Base-by-base conservation (phyloP, 2,329 filamentous ascomycete genomes). In the Diplodia corticola region DNA sequence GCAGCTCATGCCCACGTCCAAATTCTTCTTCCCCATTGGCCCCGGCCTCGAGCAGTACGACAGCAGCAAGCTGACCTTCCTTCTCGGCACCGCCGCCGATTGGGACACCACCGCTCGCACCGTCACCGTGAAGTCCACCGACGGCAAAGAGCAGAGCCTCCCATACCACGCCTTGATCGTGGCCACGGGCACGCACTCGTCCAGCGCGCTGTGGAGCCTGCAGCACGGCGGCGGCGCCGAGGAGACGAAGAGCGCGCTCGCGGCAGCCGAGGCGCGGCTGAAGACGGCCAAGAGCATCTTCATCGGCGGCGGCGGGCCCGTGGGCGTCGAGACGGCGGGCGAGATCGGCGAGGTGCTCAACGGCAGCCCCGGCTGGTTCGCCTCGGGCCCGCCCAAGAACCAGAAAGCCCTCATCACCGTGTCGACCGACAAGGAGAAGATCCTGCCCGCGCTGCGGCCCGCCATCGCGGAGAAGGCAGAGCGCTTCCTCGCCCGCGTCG, bases 301-400 rank as follows among this genome's bases (percentile, higher is more conserved):
- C 59, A 69, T 79, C 50, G 71, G 71, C 26, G 77, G 77, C 40
- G 77, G 75, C 6, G 77, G 77, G 0, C 71, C 71, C 7, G 73
- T 74, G 5, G 77, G 75, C 22, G 71, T 78, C 40, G 77, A 79
- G 70, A 74, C 73, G 5, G 76, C 77, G 2, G 77, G 76, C 37
- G 76, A 79, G 68, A 70, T 79, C 6, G 85, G 82, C 30, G 81
- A 85, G 68, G 76, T 80, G 69, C 75, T 86, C 17, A 86, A 86
- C 66, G 81, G 83, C 1, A 75, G 74, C 1, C 72, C 79, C 0
- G 77, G 80, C 4, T 77, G 73, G 73, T 77, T 82, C 67, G 71
- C 73, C 5, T 71, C 70, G 17, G 70, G 49, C 3, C 57, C 57
- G 40, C 54, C 54, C 12, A 61, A 61, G 54, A 69, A 66, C 53